Base-by-base conservation (phyloP, 495 filamentous ascomycete genomes). In the Aspergillus nidulans region DNA sequence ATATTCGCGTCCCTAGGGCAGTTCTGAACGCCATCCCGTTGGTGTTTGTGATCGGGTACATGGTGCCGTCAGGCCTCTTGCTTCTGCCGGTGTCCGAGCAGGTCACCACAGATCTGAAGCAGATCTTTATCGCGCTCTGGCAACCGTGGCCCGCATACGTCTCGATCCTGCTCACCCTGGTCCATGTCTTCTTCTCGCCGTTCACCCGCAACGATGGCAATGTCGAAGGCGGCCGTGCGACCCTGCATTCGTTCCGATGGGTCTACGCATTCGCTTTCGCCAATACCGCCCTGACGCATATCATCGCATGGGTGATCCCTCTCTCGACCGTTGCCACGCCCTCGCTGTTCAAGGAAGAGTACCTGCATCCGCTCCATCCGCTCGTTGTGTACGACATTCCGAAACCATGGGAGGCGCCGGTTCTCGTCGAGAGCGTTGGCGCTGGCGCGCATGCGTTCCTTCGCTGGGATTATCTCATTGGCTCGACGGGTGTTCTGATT, bases 401-500 rank as follows among this genome's bases (percentile, higher is more conserved):
- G n/a, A 62, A 76, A 13, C 74, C 73, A 26, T 77, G 80, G 59
- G 60, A 69, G 9, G 52, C 53, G 6, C 62, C 67, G 0, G 57
- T 72, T 30, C 57, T 53, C 21, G 73, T 76, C 3, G 57, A 70
- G 26, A 68, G 61, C 6, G 63, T 85, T n/a, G 76, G 70, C 4
- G 63, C 71, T 16, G 74, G 84, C 8, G 73, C 78, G 8, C 74
- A 75, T 47, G 67, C 69, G 16, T 81, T 86, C 60, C 58, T 86
- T 24, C 77, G 80, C 41, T 86, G 79, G 72, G 84, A 87, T 52
- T 70, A 83, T 19, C 66, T 82, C 57, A 72, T 80, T 49, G 82
- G 79, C 4, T 74, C 75, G 7, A 50, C 59, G 6, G 74, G 80
- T 1, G 57, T 84, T 26, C 50, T 84, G 13, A 21, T 83, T 6